Conservation (phyloP, 164 flowering plant genomes). For the Malania oleifera region DNA sequence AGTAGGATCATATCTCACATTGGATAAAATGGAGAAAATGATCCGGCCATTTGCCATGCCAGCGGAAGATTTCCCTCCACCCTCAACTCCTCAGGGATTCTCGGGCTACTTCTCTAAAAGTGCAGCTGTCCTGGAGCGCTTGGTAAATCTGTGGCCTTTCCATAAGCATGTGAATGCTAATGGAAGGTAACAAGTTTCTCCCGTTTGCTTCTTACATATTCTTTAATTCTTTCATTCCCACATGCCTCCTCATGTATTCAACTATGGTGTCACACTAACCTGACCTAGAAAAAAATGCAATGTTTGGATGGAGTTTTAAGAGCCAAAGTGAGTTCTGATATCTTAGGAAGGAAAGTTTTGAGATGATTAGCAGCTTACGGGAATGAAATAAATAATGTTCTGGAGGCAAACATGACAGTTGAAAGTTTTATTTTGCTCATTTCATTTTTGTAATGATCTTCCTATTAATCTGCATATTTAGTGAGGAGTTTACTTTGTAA, state of each 20-base stretch:
- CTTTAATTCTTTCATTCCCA: constrained; percentile 3
- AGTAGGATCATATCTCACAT: constrained; percentile 75
- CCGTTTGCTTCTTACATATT: neutral
- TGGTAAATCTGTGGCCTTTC: constrained; percentile 91
- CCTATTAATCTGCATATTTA: no score
- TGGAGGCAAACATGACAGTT: neutral
- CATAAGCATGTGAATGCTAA: constrained; percentile 56
- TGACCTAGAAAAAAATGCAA: neutral
- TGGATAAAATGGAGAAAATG: constrained; percentile 87
- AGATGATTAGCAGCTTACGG: neutral
- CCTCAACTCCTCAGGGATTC: constrained; percentile 80
- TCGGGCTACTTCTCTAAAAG: constrained; percentile 93
- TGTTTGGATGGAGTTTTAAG: neutral
- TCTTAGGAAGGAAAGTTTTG: neutral
- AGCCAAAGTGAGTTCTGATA: neutral
- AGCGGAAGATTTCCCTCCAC: constrained; percentile 96
- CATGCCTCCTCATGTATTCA: no score
- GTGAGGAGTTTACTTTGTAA: no score
- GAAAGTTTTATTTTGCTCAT: no score
- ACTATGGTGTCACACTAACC: no score
- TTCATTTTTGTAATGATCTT: no score
- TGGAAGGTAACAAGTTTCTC: constrained; percentile 32
- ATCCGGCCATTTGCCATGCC: constrained; percentile 96
- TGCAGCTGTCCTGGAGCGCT: constrained; percentile 83
- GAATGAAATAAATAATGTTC: constrained; percentile 4